Conservation (phyloP, 2,329 filamentous ascomycete genomes). For the Fusarium incarnatum region DNA sequence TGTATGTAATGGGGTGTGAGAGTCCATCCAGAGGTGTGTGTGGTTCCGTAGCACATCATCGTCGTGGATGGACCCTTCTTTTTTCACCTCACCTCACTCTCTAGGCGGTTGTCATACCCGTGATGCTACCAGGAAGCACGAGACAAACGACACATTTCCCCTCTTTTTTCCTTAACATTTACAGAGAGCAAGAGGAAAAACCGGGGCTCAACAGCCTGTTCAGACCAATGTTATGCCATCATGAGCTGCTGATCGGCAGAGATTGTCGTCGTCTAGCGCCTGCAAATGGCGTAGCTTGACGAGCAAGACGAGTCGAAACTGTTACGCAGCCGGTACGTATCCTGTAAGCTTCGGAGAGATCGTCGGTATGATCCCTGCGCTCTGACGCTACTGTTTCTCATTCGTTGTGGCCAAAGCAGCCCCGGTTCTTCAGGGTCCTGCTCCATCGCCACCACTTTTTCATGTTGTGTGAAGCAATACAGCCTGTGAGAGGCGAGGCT, state of each 20-base stretch:
- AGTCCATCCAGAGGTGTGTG: slow-evolving; percentile 13
- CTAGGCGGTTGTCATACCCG: slow-evolving; percentile 18
- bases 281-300: slow-evolving; percentile 43
- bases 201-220: slow-evolving; percentile 27
- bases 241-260: slow-evolving; percentile 39
- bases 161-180: neutral
- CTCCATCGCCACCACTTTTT: slow-evolving; percentile 24
- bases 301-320: slow-evolving; percentile 29
- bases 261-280: slow-evolving; percentile 44
- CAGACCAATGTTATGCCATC: slow-evolving; percentile 36
- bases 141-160: slow-evolving; percentile 13
- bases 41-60: slow-evolving; percentile 23
- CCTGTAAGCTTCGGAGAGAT: slow-evolving; percentile 37
- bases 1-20: slow-evolving; percentile 27
- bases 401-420: slow-evolving; percentile 10
- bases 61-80: slow-evolving; percentile 42
- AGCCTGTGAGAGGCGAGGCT: slow-evolving; percentile 24
- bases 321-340: slow-evolving; percentile 14
- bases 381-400: slow-evolving; percentile 21
- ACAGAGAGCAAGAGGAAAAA: slow-evolving; percentile 10
- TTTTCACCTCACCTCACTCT: neutral
- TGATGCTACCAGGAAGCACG: slow-evolving; percentile 23
- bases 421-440: slow-evolving; percentile 43
- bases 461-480: neutral
- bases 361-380: slow-evolving; percentile 24